These are phyloP conservation scores for Ligustrum vulgare DNA, from an alignment of 257 asterid genomes.

Conservation along the genomic window DNA sequence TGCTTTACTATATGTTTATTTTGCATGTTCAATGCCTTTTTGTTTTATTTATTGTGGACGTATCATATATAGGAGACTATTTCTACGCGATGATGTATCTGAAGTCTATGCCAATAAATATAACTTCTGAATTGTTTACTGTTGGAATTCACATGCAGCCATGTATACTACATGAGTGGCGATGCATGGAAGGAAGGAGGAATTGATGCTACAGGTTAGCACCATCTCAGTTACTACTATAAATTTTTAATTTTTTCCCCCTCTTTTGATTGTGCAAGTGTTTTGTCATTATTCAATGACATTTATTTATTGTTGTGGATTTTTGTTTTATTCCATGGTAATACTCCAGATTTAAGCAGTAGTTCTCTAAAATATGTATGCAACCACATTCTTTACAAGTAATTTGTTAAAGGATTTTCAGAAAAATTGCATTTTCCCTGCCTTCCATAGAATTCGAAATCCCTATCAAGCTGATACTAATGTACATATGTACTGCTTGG, in stretches of 20 bases:
- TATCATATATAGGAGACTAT: background rate
- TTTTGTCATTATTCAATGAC: background rate
- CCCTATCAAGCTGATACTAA: background rate
- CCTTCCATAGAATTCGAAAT: background rate
- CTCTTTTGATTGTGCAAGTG: background rate
- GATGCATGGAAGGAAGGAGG: constrained; percentile 99
- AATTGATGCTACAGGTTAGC: constrained; percentile 96
- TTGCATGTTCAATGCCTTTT: background rate
- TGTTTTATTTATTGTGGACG: background rate
- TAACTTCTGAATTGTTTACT: constrained; percentile 22
- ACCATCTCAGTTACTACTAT: constrained; percentile 22
- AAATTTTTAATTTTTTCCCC: no score
- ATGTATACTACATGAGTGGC: constrained; percentile 99
- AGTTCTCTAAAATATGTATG: constrained; percentile 12
- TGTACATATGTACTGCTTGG: constrained; percentile 1
- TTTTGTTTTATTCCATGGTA: background rate
- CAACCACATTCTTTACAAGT: constrained; percentile 9
- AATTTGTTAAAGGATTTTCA: background rate
- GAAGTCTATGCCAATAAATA: background rate
- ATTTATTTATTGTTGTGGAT: background rate
- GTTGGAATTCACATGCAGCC: constrained; percentile 56
- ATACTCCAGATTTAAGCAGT: background rate
- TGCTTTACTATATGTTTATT: background rate
- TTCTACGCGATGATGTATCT: background rate
- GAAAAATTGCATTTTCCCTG: background rate